Conservation (phyloP, 1,139 yeast genomes). For the Pichia sp. region DNA sequence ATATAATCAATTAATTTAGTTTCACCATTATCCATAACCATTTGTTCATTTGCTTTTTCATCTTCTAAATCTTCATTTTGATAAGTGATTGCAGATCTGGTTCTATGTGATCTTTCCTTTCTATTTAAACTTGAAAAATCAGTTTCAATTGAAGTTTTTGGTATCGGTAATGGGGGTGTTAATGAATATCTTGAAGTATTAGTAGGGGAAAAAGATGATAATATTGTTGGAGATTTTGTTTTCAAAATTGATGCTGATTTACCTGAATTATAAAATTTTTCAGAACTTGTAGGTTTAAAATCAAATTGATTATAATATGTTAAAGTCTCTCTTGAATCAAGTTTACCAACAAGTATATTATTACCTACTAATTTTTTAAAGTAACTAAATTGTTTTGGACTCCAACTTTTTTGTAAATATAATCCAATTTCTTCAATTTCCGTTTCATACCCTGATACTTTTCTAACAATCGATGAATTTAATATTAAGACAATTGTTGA, state of each 20-base stretch:
- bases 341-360: too few species aligned
- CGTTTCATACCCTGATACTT: too few species aligned
- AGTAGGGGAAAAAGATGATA: background rate
- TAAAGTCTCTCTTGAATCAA: background rate
- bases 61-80: conserved; percentile 14
- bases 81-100: conserved; percentile 6
- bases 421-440: too few species aligned
- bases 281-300: conserved; percentile 1
- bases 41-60: conserved; percentile 10
- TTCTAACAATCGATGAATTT: too few species aligned
- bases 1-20: conserved; percentile 21
- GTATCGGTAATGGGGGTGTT: too few species aligned
- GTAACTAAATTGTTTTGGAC: too few species aligned
- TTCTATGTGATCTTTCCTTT: conserved; percentile 7
- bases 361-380: too few species aligned
- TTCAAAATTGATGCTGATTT: background rate
- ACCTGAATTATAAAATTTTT: background rate
- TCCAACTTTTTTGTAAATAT: too few species aligned
- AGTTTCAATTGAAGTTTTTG: conserved; percentile 1
- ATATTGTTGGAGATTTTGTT: too few species aligned
- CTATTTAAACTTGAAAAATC: conserved; percentile 13
- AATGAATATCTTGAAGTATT: too few species aligned
- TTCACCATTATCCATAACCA: conserved; percentile 14
- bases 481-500: conserved; percentile 1
- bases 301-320: background rate